Evolutionary conservation across 306 rosid genomes (phyloP).

Genomic region (Vicia faba): DNA sequence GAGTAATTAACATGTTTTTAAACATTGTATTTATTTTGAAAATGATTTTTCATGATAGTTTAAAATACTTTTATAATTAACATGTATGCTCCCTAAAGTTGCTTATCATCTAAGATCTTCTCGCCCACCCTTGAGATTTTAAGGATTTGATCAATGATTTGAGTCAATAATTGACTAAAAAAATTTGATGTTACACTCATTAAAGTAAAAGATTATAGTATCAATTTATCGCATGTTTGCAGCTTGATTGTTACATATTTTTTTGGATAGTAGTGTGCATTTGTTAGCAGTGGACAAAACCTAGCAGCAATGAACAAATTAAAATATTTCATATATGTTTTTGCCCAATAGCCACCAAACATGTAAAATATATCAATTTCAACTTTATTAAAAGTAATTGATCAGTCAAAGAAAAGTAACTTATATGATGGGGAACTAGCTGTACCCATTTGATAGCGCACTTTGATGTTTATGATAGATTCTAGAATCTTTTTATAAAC

Average conservation of each 20-base stretch:
- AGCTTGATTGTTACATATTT: not conserved
- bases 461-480: too few relatives aligned
- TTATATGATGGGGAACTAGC: too few relatives aligned
- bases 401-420: too few relatives aligned
- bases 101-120: conserved; percentile 18
- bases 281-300: not conserved
- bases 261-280: not conserved
- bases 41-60: conserved; percentile 15
- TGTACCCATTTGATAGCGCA: too few relatives aligned
- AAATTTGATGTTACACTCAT: not conserved
- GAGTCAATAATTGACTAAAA: not conserved
- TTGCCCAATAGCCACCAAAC: conserved; percentile 1
- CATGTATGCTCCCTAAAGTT: conserved; percentile 35
- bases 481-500: too few relatives aligned
- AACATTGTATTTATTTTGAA: conserved; percentile 1
- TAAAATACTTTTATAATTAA: conserved; percentile 17
- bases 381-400: conserved; percentile 11
- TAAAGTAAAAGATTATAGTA: not conserved
- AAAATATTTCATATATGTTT: conserved; percentile 8
- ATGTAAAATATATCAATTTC: conserved; percentile 14
- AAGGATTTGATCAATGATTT: conserved; percentile 2
- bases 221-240: conserved; percentile 1
- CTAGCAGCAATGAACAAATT: not conserved
- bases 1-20: not conserved
- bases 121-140: conserved; percentile 29